Evolutionary conservation across 352 stramenopile species (phyloP).

Genomic region (Pythium phragmiticola): DNA sequence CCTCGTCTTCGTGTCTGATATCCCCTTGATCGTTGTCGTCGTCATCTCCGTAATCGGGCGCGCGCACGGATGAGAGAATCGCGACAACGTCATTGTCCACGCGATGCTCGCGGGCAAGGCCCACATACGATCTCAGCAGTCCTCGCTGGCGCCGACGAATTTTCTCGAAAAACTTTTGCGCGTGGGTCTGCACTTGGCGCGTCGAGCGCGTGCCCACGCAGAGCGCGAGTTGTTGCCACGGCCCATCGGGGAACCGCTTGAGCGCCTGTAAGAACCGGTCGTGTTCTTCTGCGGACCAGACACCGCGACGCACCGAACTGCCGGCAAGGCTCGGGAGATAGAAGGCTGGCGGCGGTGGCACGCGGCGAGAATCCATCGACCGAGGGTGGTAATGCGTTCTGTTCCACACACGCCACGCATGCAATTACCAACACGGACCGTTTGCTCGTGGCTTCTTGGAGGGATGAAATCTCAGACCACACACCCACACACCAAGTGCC

Average conservation of each 20-base stretch:
- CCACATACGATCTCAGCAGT: conserved; percentile 14
- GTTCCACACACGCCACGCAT: not conserved
- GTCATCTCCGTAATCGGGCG: conserved; percentile 2
- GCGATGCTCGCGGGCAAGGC: conserved; percentile 20
- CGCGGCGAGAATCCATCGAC: conserved; percentile 18
- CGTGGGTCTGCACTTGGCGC: conserved; percentile 29
- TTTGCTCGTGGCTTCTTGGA: too few species aligned
- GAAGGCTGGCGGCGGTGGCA: conserved; percentile 1
- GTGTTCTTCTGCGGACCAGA: conserved; percentile 33
- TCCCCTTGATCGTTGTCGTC: not conserved
- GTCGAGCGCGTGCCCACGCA: conserved; percentile 26
- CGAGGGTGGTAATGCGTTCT: not conserved
- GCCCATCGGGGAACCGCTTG: conserved; percentile 26
- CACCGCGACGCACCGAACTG: conserved; percentile 6
- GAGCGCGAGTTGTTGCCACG: conserved; percentile 24
- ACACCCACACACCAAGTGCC: too few species aligned
- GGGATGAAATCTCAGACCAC: too few species aligned
- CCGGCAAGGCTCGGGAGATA: conserved; percentile 9
- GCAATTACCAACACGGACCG: not conserved
- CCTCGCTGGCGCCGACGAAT: conserved; percentile 25
- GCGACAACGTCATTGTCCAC: conserved; percentile 25
- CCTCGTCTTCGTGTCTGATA: not conserved
- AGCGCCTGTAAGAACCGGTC: conserved; percentile 33
- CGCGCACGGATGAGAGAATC: conserved; percentile 11
- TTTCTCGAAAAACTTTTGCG: conserved; percentile 31